Evolutionary conservation across 2,329 filamentous ascomycete species (phyloP), one percentile per base, ranked within the genome.

Genomic region (Sporothrix pseudoabietina): DNA sequence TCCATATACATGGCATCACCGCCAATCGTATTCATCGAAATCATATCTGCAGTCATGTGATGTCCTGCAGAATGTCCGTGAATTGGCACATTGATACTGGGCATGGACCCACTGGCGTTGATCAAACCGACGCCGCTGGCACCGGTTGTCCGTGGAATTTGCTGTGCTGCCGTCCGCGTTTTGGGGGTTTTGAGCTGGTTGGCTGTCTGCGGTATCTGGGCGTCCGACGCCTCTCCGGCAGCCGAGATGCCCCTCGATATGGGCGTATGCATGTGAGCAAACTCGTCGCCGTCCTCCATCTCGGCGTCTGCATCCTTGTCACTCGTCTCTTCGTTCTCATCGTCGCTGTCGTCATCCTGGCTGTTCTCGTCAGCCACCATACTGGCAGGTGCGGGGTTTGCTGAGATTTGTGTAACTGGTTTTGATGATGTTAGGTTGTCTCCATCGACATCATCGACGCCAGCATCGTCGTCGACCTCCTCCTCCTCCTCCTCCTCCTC

Each of bases 231-330:
- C 22, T 49, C 39, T 16, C 26, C 32, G 5, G 39, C 39, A 4
- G n/a, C 35, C 7, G 65, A 30, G 2, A 41, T 12, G 26, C 41
- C 30, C 9, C 52, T 70, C 7, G 80, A 76, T 4, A 82, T 79
- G 35, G 83, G 82, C 3, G 82, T 78, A 69, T 81, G 82, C 78
- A 88, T 85, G 71, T 87, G 85, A 8, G 85, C 83, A 74, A 87
- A 88, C 71, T 82, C 84, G 63, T 88, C 87, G 70, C 87, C 87
- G 52, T 89, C 87, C 63, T 89, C 87, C 87, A 89, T 89, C 73
- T 86, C 85, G 9, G 72, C 78, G 26, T 84, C 83, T 4, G 81
- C 83, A 72, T 73, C 72, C 26, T 69, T 69, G 22, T 74, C 73
- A 32, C 59, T 63, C 39, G 22, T 55, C 35, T 68, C 52, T 12